Conservation (phyloP, 2,329 filamentous ascomycete genomes). For the Trichophaea hybrida region DNA sequence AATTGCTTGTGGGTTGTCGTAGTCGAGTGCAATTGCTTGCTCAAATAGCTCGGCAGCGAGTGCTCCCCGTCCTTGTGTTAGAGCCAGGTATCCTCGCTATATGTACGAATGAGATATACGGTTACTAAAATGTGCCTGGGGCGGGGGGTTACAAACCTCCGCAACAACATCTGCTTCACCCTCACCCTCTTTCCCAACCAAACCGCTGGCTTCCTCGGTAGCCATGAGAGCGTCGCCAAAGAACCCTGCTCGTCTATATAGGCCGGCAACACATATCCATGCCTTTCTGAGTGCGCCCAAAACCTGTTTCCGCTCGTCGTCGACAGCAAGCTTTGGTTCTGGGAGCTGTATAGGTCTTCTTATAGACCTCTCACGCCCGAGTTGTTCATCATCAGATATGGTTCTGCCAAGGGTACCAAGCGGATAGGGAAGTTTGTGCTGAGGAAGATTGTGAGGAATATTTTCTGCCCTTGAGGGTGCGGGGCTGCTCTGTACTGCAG, state of each 20-base stretch:
- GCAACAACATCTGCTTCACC: conserved; percentile 51
- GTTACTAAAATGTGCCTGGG: background rate
- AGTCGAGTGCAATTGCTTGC: conserved; percentile 60
- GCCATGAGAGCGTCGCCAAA: conserved; percentile 68
- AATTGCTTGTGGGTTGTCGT: conserved; percentile 66
- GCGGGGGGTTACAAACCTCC: conserved; percentile 45
- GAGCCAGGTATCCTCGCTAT: conserved; percentile 52
- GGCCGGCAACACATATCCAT: conserved; percentile 78
- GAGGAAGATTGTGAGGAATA: conserved; percentile 23
- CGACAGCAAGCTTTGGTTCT: conserved; percentile 24
- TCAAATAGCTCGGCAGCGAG: conserved; percentile 67
- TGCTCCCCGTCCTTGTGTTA: conserved; percentile 48
- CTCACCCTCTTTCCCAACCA: conserved; percentile 61
- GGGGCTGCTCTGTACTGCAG: background rate
- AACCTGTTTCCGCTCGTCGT: conserved; percentile 23
- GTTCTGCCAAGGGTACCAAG: conserved; percentile 18
- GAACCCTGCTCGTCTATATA: conserved; percentile 72
- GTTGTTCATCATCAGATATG: conserved; percentile 23
- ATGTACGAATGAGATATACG: background rate
- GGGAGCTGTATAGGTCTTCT: conserved; percentile 23
- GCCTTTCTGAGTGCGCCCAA: conserved; percentile 54
- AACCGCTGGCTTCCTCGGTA: conserved; percentile 63
- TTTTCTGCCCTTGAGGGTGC: conserved; percentile 7
- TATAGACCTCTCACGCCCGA: conserved; percentile 17
- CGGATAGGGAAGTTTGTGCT: conserved; percentile 21